A percentile compares a stretch with the other conserved stretches of the same genome.
Evolutionary conservation across 140 eudicot species (phyloP).

Genomic region (Oenanthe javanica): DNA sequence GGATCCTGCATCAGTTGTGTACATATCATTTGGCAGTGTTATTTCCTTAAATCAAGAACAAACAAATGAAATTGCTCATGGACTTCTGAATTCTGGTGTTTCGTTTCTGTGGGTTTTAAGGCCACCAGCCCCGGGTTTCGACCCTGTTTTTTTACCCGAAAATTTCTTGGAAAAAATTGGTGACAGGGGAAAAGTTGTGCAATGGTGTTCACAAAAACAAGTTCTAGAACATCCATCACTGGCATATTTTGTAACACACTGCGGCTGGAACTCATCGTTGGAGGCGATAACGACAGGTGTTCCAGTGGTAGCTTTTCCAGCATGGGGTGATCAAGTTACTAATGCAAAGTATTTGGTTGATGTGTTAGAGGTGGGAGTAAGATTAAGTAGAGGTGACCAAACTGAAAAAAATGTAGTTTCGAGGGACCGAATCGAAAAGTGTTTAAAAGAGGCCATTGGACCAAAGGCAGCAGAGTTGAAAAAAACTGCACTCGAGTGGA

Average conservation of each 20-base stretch:
- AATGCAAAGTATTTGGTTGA: slow-evolving; percentile 52
- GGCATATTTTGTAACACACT: slow-evolving; percentile 49
- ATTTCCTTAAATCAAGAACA: slow-evolving; percentile 44
- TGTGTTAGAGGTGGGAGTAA: slow-evolving; percentile 41
- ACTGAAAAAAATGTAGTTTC: slow-evolving; percentile 22
- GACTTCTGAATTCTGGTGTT: slow-evolving; percentile 33
- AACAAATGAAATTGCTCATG: slow-evolving; percentile 35
- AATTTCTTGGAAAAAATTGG: slow-evolving; percentile 31
- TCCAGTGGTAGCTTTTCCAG: slow-evolving; percentile 54
- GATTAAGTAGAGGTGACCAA: slow-evolving; percentile 38
- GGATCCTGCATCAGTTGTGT: slow-evolving; percentile 39
- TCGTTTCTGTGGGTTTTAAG: slow-evolving; percentile 52
- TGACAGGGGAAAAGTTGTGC: slow-evolving; percentile 35
- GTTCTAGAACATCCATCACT: slow-evolving; percentile 41
- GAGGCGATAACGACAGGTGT: slow-evolving; percentile 53
- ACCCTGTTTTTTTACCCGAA: slow-evolving; percentile 22
- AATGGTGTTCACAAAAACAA: slow-evolving; percentile 47
- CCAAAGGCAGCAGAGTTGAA: slow-evolving; percentile 28
- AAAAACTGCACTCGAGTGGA: slow-evolving; percentile 36
- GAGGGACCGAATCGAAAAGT: slow-evolving; percentile 37
- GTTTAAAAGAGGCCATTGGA: slow-evolving; percentile 33
- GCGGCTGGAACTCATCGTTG: slow-evolving; percentile 65
- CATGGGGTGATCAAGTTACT: slow-evolving; percentile 63
- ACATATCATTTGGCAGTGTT: slow-evolving; percentile 51
- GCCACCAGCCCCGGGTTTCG: slow-evolving; percentile 7